Percentiles rank a stretch among this genome's conserved stretches.
phyloP scores from a whole-genome alignment of 225 moss, liverwort and hornwort genomes.

The Marchantia paleacea region DNA sequence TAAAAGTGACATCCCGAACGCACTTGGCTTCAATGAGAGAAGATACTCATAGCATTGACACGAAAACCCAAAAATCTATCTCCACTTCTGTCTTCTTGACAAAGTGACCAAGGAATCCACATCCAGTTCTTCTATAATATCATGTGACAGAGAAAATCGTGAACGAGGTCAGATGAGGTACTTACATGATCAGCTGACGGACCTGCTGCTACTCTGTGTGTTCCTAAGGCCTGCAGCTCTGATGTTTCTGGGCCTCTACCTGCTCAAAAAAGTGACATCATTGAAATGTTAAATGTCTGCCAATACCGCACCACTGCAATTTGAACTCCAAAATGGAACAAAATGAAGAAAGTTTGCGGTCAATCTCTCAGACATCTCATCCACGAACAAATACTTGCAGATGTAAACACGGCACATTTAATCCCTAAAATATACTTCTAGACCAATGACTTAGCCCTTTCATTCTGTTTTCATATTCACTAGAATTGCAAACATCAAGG shows the following conservation, averaged over 20 bases:
- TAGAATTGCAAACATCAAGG: too few relatives aligned
- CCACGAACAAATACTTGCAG: too few relatives aligned
- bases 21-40: neutral
- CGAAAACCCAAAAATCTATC: neutral
- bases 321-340: neutral
- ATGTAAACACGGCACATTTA: too few relatives aligned
- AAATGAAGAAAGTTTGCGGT: neutral
- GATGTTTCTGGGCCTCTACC: constrained; percentile 67
- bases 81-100: neutral
- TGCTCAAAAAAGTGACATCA: constrained; percentile 25
- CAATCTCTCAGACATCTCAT: neutral
- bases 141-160: neutral
- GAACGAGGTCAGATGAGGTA: neutral
- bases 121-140: neutral
- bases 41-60: neutral
- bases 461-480: too few relatives aligned
- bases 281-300: neutral
- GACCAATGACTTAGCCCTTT: too few relatives aligned
- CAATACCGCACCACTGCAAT: neutral
- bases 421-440: too few relatives aligned
- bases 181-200: constrained; percentile 64
- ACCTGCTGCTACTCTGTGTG: constrained; percentile 49
- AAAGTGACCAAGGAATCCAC: neutral
- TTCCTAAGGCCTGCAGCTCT: constrained; percentile 69
- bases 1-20: too few relatives aligned